Base-by-base conservation (phyloP, 2,329 filamentous ascomycete genomes). In the Cladosporium sp. region DNA sequence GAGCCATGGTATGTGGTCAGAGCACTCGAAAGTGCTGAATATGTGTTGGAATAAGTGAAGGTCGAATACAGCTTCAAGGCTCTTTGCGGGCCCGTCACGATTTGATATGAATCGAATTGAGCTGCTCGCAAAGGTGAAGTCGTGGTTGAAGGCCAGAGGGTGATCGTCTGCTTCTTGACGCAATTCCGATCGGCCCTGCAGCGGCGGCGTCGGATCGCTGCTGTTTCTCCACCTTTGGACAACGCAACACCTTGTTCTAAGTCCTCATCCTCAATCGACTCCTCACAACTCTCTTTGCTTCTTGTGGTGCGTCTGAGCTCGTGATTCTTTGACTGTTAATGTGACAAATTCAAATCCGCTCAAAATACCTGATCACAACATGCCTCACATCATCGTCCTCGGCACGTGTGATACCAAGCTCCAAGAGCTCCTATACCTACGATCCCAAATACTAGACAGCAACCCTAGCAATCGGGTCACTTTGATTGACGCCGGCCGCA, bases 331-430 rank as follows among this genome's bases (percentile, higher is more conserved):
- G n/a, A n/a, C n/a, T n/a, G n/a, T n/a, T n/a, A n/a, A n/a, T n/a
- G n/a, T n/a, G n/a, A n/a, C n/a, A n/a, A 38, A 22, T 9, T 11
- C 8, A 43, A 15, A 32, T 50, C 27, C 13, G 20, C 39, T 29
- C 27, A 29, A 40, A 16, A 33, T 27, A 27, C 22, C 22, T 27
- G 22, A 9, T 27, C 3, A 18, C 42, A 51, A 36, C 11, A 65
- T 66, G 62, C 59, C 62, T 11, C 59, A 62, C 33, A 73, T 84
- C 46, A 68, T 78, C 43, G 65, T 84, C 12, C 63, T 85, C 18
- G 82, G 82, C 16, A 85, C 81, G 12, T 82, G 78, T 59, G 83
- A 86, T 59, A 84, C 81, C 27, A 86, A 85, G 61, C 69, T 82
- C 9, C 63, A 75, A 4, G 81, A 85, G 60, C 69, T 83, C 1